Conservation (phyloP, 306 rosid genomes). For the Leucaena leucocephala region DNA sequence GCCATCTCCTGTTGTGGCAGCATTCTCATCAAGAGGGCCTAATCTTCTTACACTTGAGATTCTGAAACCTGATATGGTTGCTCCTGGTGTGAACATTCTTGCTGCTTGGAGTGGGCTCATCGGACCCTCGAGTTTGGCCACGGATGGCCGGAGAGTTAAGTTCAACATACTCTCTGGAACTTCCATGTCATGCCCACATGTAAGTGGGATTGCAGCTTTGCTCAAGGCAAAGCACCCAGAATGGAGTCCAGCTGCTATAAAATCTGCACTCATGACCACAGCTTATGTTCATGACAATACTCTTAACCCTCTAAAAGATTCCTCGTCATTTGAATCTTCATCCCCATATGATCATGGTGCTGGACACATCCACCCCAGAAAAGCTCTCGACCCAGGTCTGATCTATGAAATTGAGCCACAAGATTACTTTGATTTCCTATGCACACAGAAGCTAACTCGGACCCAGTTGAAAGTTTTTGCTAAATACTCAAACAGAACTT, state of each 20-base stretch:
- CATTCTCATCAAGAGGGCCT: slow-evolving; percentile 96
- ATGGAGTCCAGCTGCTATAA: slow-evolving; percentile 95
- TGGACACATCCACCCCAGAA: slow-evolving; percentile 82
- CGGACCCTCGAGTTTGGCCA: slow-evolving; percentile 79
- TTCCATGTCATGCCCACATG: slow-evolving; percentile 99
- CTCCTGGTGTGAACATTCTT: slow-evolving; percentile 98
- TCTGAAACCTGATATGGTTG: slow-evolving; percentile 87
- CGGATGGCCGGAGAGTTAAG: slow-evolving; percentile 70
- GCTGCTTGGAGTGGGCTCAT: slow-evolving; percentile 87
- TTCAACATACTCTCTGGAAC: slow-evolving; percentile 93
- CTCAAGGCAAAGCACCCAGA: slow-evolving; percentile 76
- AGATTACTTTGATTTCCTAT: slow-evolving; percentile 85
- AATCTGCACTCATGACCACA: slow-evolving; percentile 92
- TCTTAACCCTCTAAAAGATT: slow-evolving; percentile 57
- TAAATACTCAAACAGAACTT: slow-evolving; percentile 62
- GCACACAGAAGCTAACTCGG: slow-evolving; percentile 69
- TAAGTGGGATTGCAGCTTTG: slow-evolving; percentile 87
- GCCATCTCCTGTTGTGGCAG: slow-evolving; percentile 96
- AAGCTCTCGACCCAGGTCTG: slow-evolving; percentile 90
- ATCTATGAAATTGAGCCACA: slow-evolving; percentile 81
- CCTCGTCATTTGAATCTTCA: slow-evolving; percentile 52
- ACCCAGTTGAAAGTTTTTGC: slow-evolving; percentile 61
- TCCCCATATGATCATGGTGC: slow-evolving; percentile 87
- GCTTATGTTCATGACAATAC: slow-evolving; percentile 94
- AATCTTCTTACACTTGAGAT: slow-evolving; percentile 75